Percentiles rank a stretch among this genome's conserved stretches.
phyloP scores from a whole-genome alignment of 1,284 basidiomycete species.

The Apiotrichum sp. region DNA sequence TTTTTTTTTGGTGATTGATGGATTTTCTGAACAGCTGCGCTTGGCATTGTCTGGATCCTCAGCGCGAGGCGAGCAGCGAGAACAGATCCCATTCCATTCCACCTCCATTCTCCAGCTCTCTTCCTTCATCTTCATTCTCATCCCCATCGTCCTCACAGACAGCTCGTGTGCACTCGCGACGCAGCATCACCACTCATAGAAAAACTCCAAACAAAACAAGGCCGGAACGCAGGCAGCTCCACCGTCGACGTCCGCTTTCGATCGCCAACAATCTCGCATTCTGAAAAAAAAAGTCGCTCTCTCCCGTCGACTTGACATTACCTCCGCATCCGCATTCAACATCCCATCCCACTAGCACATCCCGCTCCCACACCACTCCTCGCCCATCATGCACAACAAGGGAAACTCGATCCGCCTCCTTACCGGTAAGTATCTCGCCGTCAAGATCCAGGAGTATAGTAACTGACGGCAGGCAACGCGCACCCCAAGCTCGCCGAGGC shows the following conservation, averaged over 20 bases:
- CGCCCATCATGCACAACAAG: slow-evolving; percentile 53
- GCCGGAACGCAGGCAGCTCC: too few relatives aligned
- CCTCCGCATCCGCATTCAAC: neutral
- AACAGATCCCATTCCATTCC: too few relatives aligned
- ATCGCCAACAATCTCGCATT: neutral
- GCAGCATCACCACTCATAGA: too few relatives aligned
- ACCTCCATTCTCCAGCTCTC: too few relatives aligned
- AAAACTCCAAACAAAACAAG: too few relatives aligned
- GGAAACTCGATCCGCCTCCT: slow-evolving; percentile 91
- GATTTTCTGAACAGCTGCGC: too few relatives aligned
- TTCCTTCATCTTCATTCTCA: neutral
- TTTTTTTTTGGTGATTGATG: too few relatives aligned
- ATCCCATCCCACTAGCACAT: neutral
- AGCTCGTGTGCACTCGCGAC: too few relatives aligned
- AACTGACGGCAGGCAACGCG: slow-evolving; percentile 69
- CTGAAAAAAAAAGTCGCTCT: neutral
- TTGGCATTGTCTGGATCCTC: too few relatives aligned
- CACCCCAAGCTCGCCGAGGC: slow-evolving; percentile 93
- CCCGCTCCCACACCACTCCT: neutral
- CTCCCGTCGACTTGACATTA: neutral
- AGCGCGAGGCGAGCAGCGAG: too few relatives aligned
- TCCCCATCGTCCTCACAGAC: too few relatives aligned
- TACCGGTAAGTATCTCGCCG: slow-evolving; percentile 60
- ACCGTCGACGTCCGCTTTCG: neutral
- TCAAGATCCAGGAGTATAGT: neutral